Conservation (phyloP, 441 rosid species). For the Erodium moschatum region DNA sequence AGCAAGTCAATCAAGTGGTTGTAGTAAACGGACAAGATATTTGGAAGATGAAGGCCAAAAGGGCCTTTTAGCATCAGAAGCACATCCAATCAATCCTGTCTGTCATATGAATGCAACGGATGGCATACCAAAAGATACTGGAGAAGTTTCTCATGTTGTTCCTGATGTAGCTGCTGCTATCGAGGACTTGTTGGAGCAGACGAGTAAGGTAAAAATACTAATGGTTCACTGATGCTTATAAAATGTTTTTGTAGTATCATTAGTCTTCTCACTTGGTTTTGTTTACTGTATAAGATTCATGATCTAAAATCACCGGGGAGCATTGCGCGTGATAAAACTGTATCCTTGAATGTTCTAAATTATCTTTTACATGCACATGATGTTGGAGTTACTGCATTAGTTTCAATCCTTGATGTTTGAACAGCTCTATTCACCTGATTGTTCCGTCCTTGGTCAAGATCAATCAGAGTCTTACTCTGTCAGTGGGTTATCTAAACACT, state of each 20-base stretch:
- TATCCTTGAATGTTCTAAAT: conserved; percentile 41
- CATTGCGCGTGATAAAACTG: conserved; percentile 41
- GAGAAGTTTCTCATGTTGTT: conserved; percentile 45
- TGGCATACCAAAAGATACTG: conserved; percentile 29
- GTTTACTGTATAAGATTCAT: conserved; percentile 50
- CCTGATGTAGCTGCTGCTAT: conserved; percentile 91
- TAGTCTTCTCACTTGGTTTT: conserved; percentile 22
- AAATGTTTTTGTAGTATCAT: conserved; percentile 17
- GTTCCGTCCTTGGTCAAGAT: conserved; percentile 37
- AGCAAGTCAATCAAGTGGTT: conserved; percentile 9
- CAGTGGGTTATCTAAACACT: conserved; percentile 53
- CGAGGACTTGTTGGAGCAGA: conserved; percentile 90
- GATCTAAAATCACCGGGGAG: conserved; percentile 58
- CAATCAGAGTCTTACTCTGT: conserved; percentile 44
- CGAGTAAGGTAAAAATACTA: conserved; percentile 57
- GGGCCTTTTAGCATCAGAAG: conserved; percentile 32
- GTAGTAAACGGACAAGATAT: conserved; percentile 9
- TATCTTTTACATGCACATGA: conserved; percentile 15
- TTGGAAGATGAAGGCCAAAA: conserved; percentile 23
- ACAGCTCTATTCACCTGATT: conserved; percentile 46
- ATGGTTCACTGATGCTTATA: conserved; percentile 20
- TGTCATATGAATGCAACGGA: conserved; percentile 27
- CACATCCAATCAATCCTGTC: conserved; percentile 27
- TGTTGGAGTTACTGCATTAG: conserved; percentile 21
- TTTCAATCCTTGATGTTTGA: conserved; percentile 46